Percentiles rank a stretch among this genome's conserved stretches.
These are phyloP conservation scores for Eremochloa ophiuroides DNA, from an alignment of 176 grass and related monocot species.

Conservation along the genomic window DNA sequence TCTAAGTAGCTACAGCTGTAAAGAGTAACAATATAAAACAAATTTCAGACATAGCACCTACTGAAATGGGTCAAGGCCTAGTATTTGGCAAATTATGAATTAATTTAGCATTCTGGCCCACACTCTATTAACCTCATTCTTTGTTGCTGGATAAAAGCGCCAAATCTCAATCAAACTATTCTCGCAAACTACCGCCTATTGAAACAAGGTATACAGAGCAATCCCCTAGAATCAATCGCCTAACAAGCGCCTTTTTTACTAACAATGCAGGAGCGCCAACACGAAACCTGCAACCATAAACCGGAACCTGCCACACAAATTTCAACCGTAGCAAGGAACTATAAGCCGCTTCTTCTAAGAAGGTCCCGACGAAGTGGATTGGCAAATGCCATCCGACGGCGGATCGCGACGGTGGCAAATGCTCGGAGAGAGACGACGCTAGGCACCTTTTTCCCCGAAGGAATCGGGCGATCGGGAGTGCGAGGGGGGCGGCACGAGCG, in stretches of 20 bases:
- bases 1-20: not conserved
- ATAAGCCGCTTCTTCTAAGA: not conserved
- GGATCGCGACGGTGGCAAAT: not conserved
- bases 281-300: not conserved
- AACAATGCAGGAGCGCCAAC: not conserved
- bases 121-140: not conserved
- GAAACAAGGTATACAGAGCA: not conserved
- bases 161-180: not conserved
- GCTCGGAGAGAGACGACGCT: not conserved
- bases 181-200: not conserved
- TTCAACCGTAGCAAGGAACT: not conserved
- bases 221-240: not conserved
- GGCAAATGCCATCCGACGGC: not conserved
- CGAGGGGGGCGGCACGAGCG: conserved; percentile 8
- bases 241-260: not conserved
- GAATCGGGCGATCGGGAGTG: conserved; percentile 17
- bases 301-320: not conserved
- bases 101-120: not conserved
- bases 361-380: not conserved
- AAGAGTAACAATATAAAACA: not conserved
- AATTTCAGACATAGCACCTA: not conserved
- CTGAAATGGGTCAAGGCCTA: not conserved
- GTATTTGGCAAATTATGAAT: not conserved
- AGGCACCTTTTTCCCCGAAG: conserved; percentile 21
- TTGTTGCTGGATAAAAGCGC: not conserved